Base-by-base conservation (phyloP, 106 monocot species). In the Vanilla planifolia region DNA sequence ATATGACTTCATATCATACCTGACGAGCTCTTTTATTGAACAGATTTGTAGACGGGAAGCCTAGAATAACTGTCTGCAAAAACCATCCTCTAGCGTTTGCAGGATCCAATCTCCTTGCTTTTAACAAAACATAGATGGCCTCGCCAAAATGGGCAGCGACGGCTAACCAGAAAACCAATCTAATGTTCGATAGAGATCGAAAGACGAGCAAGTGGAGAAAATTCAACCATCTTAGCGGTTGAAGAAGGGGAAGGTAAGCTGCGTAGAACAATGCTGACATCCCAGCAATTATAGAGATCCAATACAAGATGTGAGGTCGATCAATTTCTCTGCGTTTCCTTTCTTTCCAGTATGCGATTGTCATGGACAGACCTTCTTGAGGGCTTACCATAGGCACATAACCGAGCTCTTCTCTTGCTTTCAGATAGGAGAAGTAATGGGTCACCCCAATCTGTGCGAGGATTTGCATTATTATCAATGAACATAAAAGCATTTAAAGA, bases 361-460 rank as follows among this genome's bases (percentile, higher is more conserved):
- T 98, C 5, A 68, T 72, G 23, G 84, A 66, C 65, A 88, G 44
- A 27, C 98, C 98, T 11, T 98, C 87, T 4, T 41, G 60, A 24
- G 87, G 82, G 32, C 71, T 81, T 32, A 85, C 81, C 67, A 98
- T 77, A 11, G 98, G 98, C 45, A 79, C 35, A 60, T 98, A 98
- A 1, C 92, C 98, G 1, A 98, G 92, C 69, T 98, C 92, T 8
- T 82, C 59, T 61, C 66, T 88, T 37, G 98, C 92, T 73, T 92
- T 98, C 43, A 88, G 42, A 32, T 66, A 73, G 22, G 92, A 98
- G 71, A 98, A 98, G 75, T 98, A 87, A 43, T 98, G 91, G 8
- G 98, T 98, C 25, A 92, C 85, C 39, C 98, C 92, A 34, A 98
- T 73, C 98, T 98, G 92, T 37, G 34, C 39, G 16, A 73, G 56